Conservation (phyloP, 2,329 filamentous ascomycete species). For the Beauveria varroae region DNA sequence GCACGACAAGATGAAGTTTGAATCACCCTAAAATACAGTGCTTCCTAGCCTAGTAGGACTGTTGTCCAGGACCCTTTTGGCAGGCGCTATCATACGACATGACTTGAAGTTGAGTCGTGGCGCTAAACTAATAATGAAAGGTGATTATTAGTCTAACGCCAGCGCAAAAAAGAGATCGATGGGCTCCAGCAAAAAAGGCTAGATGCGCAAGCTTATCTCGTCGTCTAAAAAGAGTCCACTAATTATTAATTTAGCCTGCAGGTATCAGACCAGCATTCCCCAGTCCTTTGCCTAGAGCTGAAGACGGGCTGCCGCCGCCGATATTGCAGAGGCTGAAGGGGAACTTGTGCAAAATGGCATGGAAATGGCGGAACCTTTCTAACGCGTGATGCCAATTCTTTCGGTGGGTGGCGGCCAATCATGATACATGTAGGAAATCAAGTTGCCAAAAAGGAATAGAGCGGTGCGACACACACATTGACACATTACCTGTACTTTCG, state of each 20-base stretch:
- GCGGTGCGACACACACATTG: not conserved
- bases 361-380: not conserved
- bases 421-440: too few species aligned
- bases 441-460: not conserved
- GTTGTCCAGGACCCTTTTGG: too few species aligned
- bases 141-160: not conserved
- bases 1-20: too few species aligned
- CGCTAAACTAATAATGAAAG: too few species aligned
- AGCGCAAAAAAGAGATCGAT: not conserved
- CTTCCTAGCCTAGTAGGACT: too few species aligned
- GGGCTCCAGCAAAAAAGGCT: conserved; percentile 2
- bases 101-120: too few species aligned
- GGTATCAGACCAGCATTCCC: too few species aligned
- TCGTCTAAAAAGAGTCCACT: too few species aligned
- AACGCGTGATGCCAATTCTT: not conserved
- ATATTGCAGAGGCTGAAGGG: not conserved
- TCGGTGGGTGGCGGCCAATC: too few species aligned
- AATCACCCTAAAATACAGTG: too few species aligned
- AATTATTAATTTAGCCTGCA: too few species aligned
- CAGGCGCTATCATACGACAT: too few species aligned
- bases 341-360: not conserved
- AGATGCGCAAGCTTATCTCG: conserved; percentile 1
- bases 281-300: not conserved
- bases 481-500: not conserved
- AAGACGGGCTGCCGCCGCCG: not conserved